Conservation (phyloP, 331 rosid genomes). For the Ulmus americana region DNA sequence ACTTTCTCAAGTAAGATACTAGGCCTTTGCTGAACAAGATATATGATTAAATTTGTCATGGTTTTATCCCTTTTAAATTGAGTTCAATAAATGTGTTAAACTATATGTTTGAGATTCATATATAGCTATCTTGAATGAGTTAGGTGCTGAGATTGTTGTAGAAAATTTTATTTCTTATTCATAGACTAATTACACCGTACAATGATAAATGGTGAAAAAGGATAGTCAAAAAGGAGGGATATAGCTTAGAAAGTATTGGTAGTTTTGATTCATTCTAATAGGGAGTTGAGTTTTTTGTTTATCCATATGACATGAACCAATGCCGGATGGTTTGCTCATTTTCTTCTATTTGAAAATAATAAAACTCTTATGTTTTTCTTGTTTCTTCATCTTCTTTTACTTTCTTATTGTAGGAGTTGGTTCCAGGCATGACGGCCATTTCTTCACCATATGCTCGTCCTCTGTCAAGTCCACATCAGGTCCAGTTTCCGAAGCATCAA, state of each 20-base stretch:
- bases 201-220: background rate
- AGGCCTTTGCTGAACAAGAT: background rate
- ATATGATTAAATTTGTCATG: background rate
- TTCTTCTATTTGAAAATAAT: background rate
- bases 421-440: conserved; percentile 51
- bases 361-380: background rate
- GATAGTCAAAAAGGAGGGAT: background rate
- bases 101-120: background rate
- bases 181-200: background rate
- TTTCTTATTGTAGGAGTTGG: conserved; percentile 53
- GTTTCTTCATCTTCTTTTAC: conserved; percentile 11
- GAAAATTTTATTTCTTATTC: background rate
- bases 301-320: no score
- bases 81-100: background rate
- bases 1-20: conserved; percentile 61
- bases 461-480: conserved; percentile 45
- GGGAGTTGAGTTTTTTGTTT: background rate
- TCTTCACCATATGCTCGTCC: conserved; percentile 54
- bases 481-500: conserved; percentile 71
- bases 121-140: background rate
- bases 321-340: no score
- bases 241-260: background rate
- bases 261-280: background rate
- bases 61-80: background rate
- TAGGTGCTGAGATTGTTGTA: background rate